Evolutionary conservation across 2,329 filamentous ascomycete species (phyloP).

Genomic region (Sarocladium strictum): DNA sequence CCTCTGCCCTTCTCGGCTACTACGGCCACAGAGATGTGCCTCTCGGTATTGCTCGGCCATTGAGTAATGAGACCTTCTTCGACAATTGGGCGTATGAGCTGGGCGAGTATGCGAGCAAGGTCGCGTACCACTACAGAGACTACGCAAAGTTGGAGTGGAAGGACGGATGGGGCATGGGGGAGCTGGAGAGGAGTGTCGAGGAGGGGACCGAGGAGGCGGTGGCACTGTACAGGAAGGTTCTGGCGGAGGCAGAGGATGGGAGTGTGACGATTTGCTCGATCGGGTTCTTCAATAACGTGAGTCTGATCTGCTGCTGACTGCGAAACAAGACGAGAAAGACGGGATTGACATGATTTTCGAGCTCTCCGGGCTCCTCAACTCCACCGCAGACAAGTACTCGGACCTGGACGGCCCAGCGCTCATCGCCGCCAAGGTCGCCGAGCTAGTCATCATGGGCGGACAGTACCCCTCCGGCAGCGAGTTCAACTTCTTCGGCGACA

Average conservation of each 20-base stretch:
- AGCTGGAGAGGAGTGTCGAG: constrained; percentile 21
- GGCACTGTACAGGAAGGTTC: constrained; percentile 35
- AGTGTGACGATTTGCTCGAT: constrained; percentile 40
- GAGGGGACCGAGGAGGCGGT: constrained; percentile 28
- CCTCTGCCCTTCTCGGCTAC: constrained; percentile 33
- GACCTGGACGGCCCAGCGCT: constrained; percentile 33
- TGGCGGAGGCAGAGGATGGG: constrained; percentile 30
- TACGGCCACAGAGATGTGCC: constrained; percentile 30
- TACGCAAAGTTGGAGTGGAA: neutral
- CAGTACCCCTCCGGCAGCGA: constrained; percentile 39
- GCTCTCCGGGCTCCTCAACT: constrained; percentile 40
- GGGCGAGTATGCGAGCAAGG: constrained; percentile 40
- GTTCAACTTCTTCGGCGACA: constrained; percentile 42
- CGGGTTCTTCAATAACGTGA: constrained; percentile 36
- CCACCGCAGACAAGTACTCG: constrained; percentile 33
- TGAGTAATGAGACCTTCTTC: constrained; percentile 37
- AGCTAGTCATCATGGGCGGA: constrained; percentile 49
- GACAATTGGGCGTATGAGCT: constrained; percentile 30
- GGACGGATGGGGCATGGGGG: neutral
- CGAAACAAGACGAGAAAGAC: neutral
- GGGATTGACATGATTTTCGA: constrained; percentile 12
- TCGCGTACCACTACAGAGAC: constrained; percentile 32
- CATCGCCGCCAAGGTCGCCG: constrained; percentile 35
- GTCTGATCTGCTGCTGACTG: too few relatives aligned
- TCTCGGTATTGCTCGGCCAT: constrained; percentile 32